Conservation (phyloP, 495 filamentous ascomycete genomes). For the Neurospora intermedia region DNA sequence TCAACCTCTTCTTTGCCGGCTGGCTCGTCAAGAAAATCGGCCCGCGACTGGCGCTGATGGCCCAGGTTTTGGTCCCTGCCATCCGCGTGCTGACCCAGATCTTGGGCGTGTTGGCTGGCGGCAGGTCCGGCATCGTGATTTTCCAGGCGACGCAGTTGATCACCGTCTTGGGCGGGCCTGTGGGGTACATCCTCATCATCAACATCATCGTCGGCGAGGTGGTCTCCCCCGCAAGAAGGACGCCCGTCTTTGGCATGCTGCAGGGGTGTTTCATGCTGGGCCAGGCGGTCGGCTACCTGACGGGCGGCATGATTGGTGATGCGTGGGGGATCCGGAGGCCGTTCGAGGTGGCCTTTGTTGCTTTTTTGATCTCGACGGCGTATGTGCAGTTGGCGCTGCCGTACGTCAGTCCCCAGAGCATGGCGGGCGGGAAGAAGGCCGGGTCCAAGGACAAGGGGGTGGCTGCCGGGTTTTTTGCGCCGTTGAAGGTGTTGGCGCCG, state of each 20-base stretch:
- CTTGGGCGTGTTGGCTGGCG: conserved; percentile 40
- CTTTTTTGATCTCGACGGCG: conserved; percentile 31
- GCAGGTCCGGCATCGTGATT: conserved; percentile 40
- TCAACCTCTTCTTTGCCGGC: conserved; percentile 47
- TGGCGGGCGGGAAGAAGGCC: conserved; percentile 17
- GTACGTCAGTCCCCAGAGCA: conserved; percentile 26
- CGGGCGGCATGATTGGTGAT: conserved; percentile 43
- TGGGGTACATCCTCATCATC: conserved; percentile 44
- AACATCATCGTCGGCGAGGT: conserved; percentile 44
- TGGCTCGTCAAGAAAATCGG: conserved; percentile 47
- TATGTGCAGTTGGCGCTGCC: conserved; percentile 31
- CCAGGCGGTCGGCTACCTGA: conserved; percentile 39
- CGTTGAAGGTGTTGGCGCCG: conserved; percentile 40
- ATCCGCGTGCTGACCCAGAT: conserved; percentile 44
- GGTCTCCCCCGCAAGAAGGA: conserved; percentile 37
- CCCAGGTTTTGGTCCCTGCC: conserved; percentile 41
- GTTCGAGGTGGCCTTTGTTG: conserved; percentile 39
- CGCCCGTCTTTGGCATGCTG: conserved; percentile 41
- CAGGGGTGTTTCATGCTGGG: conserved; percentile 47
- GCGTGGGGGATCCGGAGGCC: conserved; percentile 38
- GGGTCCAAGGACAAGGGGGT: conserved; percentile 21
- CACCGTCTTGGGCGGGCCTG: conserved; percentile 45
- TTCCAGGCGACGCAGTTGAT: conserved; percentile 46
- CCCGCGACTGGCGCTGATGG: conserved; percentile 38
- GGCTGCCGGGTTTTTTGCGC: conserved; percentile 37